These are phyloP conservation scores for Dryas drummondii DNA, from an alignment of 306 rosid genomes.

Conservation along the genomic window DNA sequence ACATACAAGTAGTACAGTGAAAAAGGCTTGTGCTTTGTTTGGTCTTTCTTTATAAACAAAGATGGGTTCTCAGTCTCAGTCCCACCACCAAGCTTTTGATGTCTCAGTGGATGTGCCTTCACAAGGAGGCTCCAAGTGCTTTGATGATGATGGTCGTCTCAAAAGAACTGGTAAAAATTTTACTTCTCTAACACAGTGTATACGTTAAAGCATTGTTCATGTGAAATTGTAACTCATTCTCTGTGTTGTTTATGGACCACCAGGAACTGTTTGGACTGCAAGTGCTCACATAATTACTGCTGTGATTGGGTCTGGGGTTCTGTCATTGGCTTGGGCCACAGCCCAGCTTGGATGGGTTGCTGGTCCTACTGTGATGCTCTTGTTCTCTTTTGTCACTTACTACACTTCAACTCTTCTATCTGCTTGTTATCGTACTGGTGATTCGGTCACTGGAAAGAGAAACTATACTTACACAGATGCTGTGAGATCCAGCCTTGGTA, in stretches of 20 bases:
- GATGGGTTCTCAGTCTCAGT: conserved; percentile 46
- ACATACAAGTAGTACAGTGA: no score
- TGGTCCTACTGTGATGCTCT: conserved; percentile 51
- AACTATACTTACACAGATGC: conserved; percentile 21
- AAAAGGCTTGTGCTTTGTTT: background rate
- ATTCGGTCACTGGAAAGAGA: conserved; percentile 43
- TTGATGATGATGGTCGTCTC: conserved; percentile 67
- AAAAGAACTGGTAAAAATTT: conserved; percentile 53
- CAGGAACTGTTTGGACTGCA: conserved; percentile 62
- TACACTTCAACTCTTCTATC: conserved; percentile 62
- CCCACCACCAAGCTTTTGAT: conserved; percentile 49
- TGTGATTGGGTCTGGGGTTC: conserved; percentile 78
- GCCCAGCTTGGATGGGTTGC: conserved; percentile 86
- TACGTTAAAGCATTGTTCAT: background rate
- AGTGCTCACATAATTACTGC: conserved; percentile 81
- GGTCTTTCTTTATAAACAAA: background rate
- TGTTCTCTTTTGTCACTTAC: conserved; percentile 60
- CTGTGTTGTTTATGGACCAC: background rate
- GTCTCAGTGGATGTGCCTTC: conserved; percentile 44
- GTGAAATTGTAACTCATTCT: background rate
- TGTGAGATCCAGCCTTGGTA: conserved; percentile 9
- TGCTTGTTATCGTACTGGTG: conserved; percentile 54
- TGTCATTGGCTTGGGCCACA: conserved; percentile 72
- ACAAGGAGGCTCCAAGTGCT: conserved; percentile 55
- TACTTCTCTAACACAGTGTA: no score